These are phyloP conservation scores for Pneumocystis murina DNA, from an alignment of 1,139 yeast genomes.

Conservation along the genomic window DNA sequence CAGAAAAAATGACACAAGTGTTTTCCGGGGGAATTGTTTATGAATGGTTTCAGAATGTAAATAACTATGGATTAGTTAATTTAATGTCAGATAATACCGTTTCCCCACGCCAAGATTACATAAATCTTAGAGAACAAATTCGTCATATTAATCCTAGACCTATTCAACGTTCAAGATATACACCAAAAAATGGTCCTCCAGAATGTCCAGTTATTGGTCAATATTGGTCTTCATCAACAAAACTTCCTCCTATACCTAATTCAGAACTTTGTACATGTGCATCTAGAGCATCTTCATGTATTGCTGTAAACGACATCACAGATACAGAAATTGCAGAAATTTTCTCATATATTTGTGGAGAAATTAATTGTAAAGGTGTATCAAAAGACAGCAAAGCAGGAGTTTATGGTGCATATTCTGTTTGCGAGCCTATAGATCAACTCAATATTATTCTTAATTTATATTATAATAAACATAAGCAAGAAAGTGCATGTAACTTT, in stretches of 20 bases:
- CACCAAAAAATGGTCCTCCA: slow-evolving; percentile 22
- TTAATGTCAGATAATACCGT: slow-evolving; percentile 31
- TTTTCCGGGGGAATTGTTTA: slow-evolving; percentile 90
- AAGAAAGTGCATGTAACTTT: slow-evolving; percentile 11
- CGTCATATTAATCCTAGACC: slow-evolving; percentile 28
- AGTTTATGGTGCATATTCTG: slow-evolving; percentile 42
- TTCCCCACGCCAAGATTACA: slow-evolving; percentile 39
- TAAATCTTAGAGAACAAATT: slow-evolving; percentile 39
- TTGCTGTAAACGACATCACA: slow-evolving; percentile 25
- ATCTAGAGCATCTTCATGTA: slow-evolving; percentile 37
- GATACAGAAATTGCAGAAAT: slow-evolving; percentile 25
- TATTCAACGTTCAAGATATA: slow-evolving; percentile 35
- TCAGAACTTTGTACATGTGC: slow-evolving; percentile 41
- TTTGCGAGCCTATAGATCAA: slow-evolving; percentile 38
- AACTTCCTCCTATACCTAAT: slow-evolving; percentile 43
- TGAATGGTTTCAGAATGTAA: slow-evolving; percentile 78
- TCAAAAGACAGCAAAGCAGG: slow-evolving; percentile 36
- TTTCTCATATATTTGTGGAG: slow-evolving; percentile 35
- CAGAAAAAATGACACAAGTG: slow-evolving; percentile 58
- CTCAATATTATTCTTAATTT: slow-evolving; percentile 41
- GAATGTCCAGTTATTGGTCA: slow-evolving; percentile 22
- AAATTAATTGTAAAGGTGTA: slow-evolving; percentile 34
- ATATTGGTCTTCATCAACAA: slow-evolving; percentile 32
- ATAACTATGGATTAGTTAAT: slow-evolving; percentile 71
- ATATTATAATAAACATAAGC: slow-evolving; percentile 27